Evolutionary conservation across 768 basidiomycete species (phyloP), one percentile per base, ranked within the genome.

Genomic region (Cystofilobasidium macerans): DNA sequence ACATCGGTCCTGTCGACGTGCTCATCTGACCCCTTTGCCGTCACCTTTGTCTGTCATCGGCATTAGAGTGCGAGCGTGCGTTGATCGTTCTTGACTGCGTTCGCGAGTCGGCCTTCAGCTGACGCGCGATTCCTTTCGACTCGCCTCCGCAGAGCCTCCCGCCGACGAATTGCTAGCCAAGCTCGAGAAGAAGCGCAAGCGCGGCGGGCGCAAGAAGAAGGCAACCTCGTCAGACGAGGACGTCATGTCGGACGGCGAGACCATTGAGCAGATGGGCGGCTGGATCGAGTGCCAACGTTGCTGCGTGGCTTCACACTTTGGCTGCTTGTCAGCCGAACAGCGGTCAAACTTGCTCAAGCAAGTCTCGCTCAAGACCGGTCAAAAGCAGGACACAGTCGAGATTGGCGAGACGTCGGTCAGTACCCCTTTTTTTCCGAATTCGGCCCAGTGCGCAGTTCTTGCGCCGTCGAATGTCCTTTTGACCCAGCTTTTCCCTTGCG

Each of bases 251-350:
- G 84, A 85, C 48, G 77, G 80, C 42, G 81, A 83, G 42, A 78
- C 76, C 57, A 76, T 83, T 13, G 76, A 69, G 16, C 73, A 74
- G 9, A 76, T 86, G 54, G 89, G 89, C 16, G 89, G 89, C 32
- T 92, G 89, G 89, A 83, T 90, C 69, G 81, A 83, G 76, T 92
- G 89, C 73, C 79, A 88, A 47, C 86, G 83, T 73, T 92, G 89
- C 68, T 85, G 87, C 18, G 83, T 89, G 51, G 79, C 81, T 26
- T 82, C 61, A 13, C 67, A 68, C 32, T 68, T 68, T 38, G 67
- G 61, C 11, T 68, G 67, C 47, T 35, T 68, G 24, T 35, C 42
- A 26, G 43, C 57, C 30, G 24, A 32, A 2, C 67, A 68, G 43
- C 36, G 40, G 12, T 16, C 20, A 2, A 28, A 14, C 0, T 22